These are phyloP conservation scores for Cercospora zeae-maydis DNA, from an alignment of 2,329 filamentous ascomycete genomes.

Conservation along the genomic window DNA sequence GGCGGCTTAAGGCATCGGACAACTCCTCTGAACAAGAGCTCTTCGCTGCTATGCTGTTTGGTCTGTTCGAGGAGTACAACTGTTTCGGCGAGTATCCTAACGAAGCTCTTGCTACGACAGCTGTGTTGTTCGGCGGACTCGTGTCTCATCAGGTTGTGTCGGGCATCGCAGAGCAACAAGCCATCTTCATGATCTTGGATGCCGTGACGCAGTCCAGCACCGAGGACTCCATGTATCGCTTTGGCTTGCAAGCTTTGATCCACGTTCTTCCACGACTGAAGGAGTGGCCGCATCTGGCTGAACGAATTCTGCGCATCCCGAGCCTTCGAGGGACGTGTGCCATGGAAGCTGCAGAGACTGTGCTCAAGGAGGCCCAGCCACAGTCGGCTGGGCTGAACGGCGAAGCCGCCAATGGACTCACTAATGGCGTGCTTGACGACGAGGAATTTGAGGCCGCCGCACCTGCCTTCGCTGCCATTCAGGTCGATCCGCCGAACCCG, in stretches of 20 bases:
- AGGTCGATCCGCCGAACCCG: constrained; percentile 65
- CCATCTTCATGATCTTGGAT: constrained; percentile 96
- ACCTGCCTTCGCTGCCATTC: constrained; percentile 73
- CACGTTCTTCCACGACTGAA: constrained; percentile 77
- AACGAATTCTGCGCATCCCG: constrained; percentile 75
- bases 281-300: constrained; percentile 96
- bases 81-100: constrained; percentile 94
- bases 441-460: constrained; percentile 58
- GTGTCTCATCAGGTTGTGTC: constrained; percentile 91
- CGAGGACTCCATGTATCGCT: constrained; percentile 94
- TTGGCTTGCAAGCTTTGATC: constrained; percentile 89
- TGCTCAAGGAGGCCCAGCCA: constrained; percentile 33
- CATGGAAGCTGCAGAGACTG: constrained; percentile 29
- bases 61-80: constrained; percentile 92
- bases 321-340: constrained; percentile 75
- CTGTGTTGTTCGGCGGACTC: constrained; percentile 83
- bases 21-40: constrained; percentile 85
- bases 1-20: constrained; percentile 81
- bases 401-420: constrained; percentile 49
- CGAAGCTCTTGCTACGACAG: constrained; percentile 92
- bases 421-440: constrained; percentile 70
- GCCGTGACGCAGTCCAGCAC: constrained; percentile 80
- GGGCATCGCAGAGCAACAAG: constrained; percentile 84
- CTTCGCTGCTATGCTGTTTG: constrained; percentile 98
- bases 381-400: constrained; percentile 30